Percentiles rank a stretch among this genome's conserved stretches.
Conservation (phyloP, 2,329 filamentous ascomycete species). For the Aspergillus piperis region DNA sequence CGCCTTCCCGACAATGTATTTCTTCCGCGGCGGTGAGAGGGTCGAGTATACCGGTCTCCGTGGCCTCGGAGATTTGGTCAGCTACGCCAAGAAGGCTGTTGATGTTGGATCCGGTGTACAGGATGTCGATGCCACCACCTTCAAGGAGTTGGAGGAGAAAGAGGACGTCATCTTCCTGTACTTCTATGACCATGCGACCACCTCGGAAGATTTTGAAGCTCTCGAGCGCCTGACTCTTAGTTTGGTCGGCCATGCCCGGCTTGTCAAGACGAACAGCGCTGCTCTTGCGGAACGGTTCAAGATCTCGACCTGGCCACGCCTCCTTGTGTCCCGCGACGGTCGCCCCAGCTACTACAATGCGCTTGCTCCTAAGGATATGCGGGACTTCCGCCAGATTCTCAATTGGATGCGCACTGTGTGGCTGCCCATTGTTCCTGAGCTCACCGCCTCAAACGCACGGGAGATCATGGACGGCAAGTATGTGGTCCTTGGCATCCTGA, state of each 20-base stretch:
- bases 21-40: conserved; percentile 88
- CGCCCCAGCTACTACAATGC: conserved; percentile 87
- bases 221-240: conserved; percentile 83
- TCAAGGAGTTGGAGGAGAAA: conserved; percentile 83
- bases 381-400: conserved; percentile 76
- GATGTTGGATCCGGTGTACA: conserved; percentile 74
- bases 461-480: conserved; percentile 95
- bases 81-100: conserved; percentile 83
- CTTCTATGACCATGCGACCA: conserved; percentile 96
- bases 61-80: conserved; percentile 84
- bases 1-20: conserved; percentile 85
- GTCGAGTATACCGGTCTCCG: conserved; percentile 92
- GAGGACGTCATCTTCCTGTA: conserved; percentile 97
- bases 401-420: conserved; percentile 96
- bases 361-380: conserved; percentile 86
- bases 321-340: conserved; percentile 85
- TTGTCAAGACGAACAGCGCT: conserved; percentile 86
- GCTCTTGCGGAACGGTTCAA: conserved; percentile 80
- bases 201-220: conserved; percentile 85
- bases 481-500: conserved; percentile 89
- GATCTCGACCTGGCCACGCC: conserved; percentile 93
- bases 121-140: conserved; percentile 74
- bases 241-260: conserved; percentile 84
- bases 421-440: conserved; percentile 91
- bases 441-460: conserved; percentile 85